Conservation (phyloP, 192 early-diverging fungal species). For the Backusella tuberculispora region DNA sequence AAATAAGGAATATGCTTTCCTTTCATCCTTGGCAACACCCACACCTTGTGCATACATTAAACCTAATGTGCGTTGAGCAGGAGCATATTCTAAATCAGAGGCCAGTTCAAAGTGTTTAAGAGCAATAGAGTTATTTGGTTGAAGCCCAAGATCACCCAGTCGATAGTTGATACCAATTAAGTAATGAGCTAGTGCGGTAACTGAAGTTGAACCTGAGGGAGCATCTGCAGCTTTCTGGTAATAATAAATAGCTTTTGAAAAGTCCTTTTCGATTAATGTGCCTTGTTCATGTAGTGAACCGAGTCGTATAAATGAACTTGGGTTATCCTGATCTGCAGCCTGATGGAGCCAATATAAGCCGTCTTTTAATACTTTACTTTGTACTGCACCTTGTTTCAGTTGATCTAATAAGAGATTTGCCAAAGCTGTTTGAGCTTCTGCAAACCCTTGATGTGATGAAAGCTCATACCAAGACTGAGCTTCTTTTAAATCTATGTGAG, state of each 20-base stretch:
- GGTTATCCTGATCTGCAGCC: slow-evolving; percentile 25
- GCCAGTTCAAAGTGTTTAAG: slow-evolving; percentile 21
- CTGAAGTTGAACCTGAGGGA: background rate
- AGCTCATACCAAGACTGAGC: slow-evolving; percentile 26
- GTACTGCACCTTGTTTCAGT: background rate
- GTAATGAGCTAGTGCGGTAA: slow-evolving; percentile 31
- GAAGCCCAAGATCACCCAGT: slow-evolving; percentile 15
- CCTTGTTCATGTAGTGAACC: slow-evolving; percentile 41
- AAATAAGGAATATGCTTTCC: slow-evolving; percentile 36
- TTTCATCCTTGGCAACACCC: slow-evolving; percentile 23
- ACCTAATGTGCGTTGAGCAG: slow-evolving; percentile 37
- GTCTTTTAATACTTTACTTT: background rate
- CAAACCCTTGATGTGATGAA: slow-evolving; percentile 30
- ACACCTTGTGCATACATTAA: slow-evolving; percentile 37
- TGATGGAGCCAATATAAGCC: slow-evolving; percentile 9
- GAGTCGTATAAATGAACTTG: slow-evolving; percentile 35
- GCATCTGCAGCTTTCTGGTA: slow-evolving; percentile 28
- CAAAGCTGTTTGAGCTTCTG: slow-evolving; percentile 34
- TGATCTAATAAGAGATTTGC: slow-evolving; percentile 31
- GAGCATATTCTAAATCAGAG: slow-evolving; percentile 26
- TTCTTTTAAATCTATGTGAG: background rate
- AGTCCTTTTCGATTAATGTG: slow-evolving; percentile 23
- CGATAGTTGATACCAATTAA: slow-evolving; percentile 37
- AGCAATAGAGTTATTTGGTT: slow-evolving; percentile 16
- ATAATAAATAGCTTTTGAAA: slow-evolving; percentile 22